Percentiles rank a stretch among this genome's conserved stretches.
These are phyloP conservation scores for Aureobasidium sp. DNA, from an alignment of 2,329 filamentous ascomycete species.

Conservation along the genomic window DNA sequence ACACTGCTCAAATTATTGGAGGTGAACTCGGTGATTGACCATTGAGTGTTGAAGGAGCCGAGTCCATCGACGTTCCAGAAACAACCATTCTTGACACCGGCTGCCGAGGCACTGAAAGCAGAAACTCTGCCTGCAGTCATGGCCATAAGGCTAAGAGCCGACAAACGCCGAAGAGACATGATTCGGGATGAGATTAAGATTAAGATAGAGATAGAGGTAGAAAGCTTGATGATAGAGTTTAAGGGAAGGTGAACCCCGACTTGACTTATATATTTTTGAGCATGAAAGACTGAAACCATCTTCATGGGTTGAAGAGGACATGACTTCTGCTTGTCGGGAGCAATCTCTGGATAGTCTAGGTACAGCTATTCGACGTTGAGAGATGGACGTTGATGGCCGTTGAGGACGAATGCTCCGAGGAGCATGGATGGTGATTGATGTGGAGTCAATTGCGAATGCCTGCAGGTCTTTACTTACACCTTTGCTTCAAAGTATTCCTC, in stretches of 20 bases:
- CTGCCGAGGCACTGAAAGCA: not conserved
- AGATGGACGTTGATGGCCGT: not conserved
- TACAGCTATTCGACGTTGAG: not conserved
- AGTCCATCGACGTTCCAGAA: not conserved
- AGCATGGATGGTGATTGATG: too few species aligned
- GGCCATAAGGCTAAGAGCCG: not conserved
- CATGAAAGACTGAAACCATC: not conserved
- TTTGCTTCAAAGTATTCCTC: too few species aligned
- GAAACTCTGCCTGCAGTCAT: not conserved
- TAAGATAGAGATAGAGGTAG: not conserved
- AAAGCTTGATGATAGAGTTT: not conserved
- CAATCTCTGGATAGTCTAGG: not conserved
- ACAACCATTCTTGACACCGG: not conserved
- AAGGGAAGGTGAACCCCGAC: not conserved
- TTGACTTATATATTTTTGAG: not conserved
- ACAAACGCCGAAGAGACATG: not conserved
- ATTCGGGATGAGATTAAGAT: not conserved
- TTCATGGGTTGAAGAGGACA: too few species aligned
- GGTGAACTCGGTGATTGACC: not conserved
- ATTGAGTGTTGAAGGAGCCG: slow-evolving; percentile 4
- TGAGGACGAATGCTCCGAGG: not conserved
- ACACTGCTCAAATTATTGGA: not conserved
- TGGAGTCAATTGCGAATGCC: too few species aligned
- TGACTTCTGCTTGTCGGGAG: too few species aligned
- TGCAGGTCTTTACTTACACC: too few species aligned